Percentiles rank a stretch among this genome's conserved stretches.
phyloP scores from a whole-genome alignment of 2,329 filamentous ascomycete genomes.

The Exophiala sideris region DNA sequence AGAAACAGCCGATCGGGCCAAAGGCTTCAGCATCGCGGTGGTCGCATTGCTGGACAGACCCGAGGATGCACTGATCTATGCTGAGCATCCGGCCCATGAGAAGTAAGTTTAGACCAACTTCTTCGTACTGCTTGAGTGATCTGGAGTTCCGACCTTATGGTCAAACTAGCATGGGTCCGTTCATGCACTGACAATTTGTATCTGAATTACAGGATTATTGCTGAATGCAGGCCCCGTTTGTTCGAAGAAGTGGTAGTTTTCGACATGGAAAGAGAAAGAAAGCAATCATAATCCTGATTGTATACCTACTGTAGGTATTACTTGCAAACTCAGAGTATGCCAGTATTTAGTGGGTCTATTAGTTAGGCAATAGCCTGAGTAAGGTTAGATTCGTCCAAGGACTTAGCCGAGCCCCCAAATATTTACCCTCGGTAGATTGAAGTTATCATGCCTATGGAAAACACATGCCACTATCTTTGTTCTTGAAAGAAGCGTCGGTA shows the following conservation, averaged over 20 bases:
- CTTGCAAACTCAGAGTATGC: too few species aligned
- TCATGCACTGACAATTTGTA: neutral
- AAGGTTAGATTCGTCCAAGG: too few species aligned
- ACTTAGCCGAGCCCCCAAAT: too few species aligned
- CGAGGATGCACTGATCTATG: slow-evolving; percentile 42
- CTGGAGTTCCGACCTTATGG: neutral
- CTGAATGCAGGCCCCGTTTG: neutral
- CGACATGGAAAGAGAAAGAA: neutral
- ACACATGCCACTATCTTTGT: too few species aligned
- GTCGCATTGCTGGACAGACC: slow-evolving; percentile 43
- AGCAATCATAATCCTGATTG: too few species aligned
- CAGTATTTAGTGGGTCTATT: too few species aligned
- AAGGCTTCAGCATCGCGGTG: slow-evolving; percentile 44
- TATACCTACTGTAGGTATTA: too few species aligned
- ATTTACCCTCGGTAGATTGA: too few species aligned
- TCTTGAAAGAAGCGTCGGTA: too few species aligned
- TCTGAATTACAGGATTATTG: neutral
- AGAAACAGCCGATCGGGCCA: slow-evolving; percentile 39
- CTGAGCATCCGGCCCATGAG: slow-evolving; percentile 43
- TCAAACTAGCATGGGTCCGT: neutral
- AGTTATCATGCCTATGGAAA: too few species aligned
- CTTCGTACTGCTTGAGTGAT: neutral
- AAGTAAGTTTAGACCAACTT: slow-evolving; percentile 33
- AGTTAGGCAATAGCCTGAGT: too few species aligned
- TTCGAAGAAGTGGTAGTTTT: neutral